Evolutionary conservation across 345 rosid species (phyloP).

Genomic region (Leavenworthia alabamica): DNA sequence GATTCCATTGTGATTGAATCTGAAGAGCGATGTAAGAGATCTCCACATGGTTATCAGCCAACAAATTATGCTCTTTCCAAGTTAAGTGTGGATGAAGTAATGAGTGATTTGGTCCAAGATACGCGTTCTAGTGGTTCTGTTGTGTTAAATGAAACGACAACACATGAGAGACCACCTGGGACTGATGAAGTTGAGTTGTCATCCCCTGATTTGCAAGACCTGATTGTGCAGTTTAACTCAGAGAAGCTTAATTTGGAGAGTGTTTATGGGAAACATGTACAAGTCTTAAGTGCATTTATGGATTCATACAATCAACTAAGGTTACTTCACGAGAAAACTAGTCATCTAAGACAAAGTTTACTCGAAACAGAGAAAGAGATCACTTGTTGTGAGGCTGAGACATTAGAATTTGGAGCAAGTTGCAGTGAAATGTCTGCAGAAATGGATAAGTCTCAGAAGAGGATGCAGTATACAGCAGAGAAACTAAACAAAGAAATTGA

Average conservation of each 20-base stretch:
- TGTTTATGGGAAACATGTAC: slow-evolving; percentile 29
- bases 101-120: slow-evolving; percentile 14
- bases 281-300: slow-evolving; percentile 23
- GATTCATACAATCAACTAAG: slow-evolving; percentile 17
- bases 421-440: slow-evolving; percentile 13
- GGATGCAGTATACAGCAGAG: slow-evolving; percentile 23
- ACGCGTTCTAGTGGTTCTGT: not conserved
- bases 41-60: slow-evolving; percentile 7
- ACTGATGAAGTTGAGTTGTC: slow-evolving; percentile 17
- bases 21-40: not conserved
- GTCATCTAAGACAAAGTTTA: slow-evolving; percentile 18
- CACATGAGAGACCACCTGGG: not conserved
- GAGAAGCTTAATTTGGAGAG: slow-evolving; percentile 26
- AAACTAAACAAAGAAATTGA: slow-evolving; percentile 17
- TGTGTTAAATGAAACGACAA: not conserved
- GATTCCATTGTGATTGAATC: not conserved
- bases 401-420: slow-evolving; percentile 16
- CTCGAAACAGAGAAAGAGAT: slow-evolving; percentile 28
- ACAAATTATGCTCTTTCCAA: slow-evolving; percentile 3
- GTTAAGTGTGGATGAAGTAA: not conserved
- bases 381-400: slow-evolving; percentile 34
- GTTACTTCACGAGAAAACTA: slow-evolving; percentile 26
- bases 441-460: slow-evolving; percentile 26
- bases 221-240: slow-evolving; percentile 7
- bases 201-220: slow-evolving; percentile 18